Conservation (phyloP, 2,329 filamentous ascomycete genomes). For the Pyricularia pennisetigena region DNA sequence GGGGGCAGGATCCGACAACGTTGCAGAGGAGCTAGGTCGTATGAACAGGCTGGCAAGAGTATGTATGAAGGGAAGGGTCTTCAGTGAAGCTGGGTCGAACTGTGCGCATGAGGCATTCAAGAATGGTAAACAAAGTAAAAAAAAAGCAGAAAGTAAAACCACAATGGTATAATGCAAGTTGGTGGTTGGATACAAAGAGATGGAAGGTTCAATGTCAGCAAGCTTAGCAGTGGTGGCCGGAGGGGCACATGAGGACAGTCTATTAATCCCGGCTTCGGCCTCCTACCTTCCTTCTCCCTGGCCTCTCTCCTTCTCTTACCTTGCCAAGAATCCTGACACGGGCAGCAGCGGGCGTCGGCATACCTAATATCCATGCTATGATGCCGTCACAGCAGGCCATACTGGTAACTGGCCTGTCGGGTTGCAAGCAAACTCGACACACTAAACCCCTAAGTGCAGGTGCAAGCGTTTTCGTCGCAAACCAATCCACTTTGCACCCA, state of each 20-base stretch:
- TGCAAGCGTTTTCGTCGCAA: slow-evolving; percentile 24
- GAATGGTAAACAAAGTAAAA: background rate
- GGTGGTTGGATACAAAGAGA: background rate
- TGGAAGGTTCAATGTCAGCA: background rate
- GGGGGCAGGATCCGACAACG: background rate
- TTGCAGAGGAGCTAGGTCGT: background rate
- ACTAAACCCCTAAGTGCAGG: slow-evolving; percentile 51
- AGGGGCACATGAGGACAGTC: background rate
- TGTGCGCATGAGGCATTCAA: background rate
- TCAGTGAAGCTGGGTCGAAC: background rate
- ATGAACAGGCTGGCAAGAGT: background rate
- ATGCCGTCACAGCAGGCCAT: background rate
- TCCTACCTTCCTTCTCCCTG: no score
- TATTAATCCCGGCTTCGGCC: background rate
- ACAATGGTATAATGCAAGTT: background rate
- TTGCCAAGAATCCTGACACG: background rate
- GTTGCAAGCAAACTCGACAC: slow-evolving; percentile 10
- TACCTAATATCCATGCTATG: background rate
- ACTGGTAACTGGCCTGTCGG: background rate
- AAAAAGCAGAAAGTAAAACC: background rate
- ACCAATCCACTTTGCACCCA: background rate
- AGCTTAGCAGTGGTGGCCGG: background rate
- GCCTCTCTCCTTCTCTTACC: background rate
- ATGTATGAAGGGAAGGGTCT: background rate
- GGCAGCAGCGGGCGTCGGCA: background rate